Conservation (phyloP, 768 basidiomycete species). For the Naganishia friedmannii region DNA sequence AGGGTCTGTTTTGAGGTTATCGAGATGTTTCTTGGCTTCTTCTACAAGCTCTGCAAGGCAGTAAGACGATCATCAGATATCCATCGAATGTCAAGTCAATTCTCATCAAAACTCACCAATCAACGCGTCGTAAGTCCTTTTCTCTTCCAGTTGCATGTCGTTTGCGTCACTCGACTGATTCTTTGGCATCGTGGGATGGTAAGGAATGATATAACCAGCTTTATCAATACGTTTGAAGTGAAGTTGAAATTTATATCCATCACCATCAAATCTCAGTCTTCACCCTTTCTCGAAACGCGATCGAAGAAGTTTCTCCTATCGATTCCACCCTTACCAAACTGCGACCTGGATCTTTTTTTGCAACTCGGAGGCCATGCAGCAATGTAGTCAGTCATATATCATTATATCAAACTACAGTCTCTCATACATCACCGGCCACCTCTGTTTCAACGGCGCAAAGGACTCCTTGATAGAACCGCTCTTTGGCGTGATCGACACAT, state of each 20-base stretch:
- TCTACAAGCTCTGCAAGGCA: not conserved
- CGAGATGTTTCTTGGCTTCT: constrained; percentile 2
- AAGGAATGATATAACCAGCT: not conserved
- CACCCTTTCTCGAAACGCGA: not conserved
- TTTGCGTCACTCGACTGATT: not conserved
- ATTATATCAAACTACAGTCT: constrained; percentile 10
- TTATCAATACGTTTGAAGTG: too few relatives aligned
- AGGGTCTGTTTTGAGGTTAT: constrained; percentile 1
- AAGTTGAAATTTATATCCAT: not conserved
- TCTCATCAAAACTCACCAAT: not conserved
- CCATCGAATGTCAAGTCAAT: not conserved
- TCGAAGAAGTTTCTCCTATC: constrained; percentile 16
- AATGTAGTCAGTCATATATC: not conserved
- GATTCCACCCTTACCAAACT: too few relatives aligned
- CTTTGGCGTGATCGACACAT: constrained; percentile 22
- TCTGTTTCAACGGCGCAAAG: constrained; percentile 8
- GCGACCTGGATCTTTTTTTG: not conserved
- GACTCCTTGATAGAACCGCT: constrained; percentile 21
- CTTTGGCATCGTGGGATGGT: not conserved
- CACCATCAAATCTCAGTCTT: not conserved
- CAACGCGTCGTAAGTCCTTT: not conserved
- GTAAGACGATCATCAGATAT: not conserved
- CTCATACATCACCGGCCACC: constrained; percentile 17
- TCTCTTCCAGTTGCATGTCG: constrained; percentile 2
- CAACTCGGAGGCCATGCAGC: not conserved